Conservation (phyloP, 257 asterid genomes). For the Solanum etuberosum region DNA sequence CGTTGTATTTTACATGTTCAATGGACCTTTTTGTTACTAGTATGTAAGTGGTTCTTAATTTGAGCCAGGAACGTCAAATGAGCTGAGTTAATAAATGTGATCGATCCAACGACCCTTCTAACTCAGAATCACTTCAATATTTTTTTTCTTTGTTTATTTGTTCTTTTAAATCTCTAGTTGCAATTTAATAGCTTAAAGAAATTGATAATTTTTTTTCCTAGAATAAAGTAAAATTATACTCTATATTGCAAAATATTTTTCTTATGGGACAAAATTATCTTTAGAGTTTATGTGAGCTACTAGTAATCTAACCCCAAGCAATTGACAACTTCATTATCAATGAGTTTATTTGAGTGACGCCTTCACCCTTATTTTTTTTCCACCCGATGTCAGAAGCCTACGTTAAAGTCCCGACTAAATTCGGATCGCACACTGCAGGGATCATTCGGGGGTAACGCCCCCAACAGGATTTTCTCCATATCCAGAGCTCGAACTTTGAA, state of each 20-base stretch:
- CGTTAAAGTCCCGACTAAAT: accelerated
- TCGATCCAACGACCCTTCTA: background rate
- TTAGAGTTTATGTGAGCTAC: background rate
- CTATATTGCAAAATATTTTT: background rate
- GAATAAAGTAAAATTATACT: background rate
- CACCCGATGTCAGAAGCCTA: accelerated
- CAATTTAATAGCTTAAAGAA: background rate
- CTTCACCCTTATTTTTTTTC: background rate
- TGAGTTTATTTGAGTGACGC: background rate
- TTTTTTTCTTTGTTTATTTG: background rate
- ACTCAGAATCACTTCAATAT: background rate
- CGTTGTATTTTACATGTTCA: background rate
- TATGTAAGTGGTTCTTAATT: background rate
- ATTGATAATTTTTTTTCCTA: background rate
- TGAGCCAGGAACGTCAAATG: background rate
- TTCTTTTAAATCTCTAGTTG: background rate
- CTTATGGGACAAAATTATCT: background rate
- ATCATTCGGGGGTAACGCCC: accelerated
- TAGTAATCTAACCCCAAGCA: background rate
- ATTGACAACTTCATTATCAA: background rate
- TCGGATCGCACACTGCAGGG: accelerated
- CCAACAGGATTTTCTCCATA: too few species aligned
- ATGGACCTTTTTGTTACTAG: background rate
- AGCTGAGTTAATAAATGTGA: background rate
- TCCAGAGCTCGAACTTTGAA: accelerated